phyloP scores from a whole-genome alignment of 129 eudicot genomes.

The Flaveria brownii region DNA sequence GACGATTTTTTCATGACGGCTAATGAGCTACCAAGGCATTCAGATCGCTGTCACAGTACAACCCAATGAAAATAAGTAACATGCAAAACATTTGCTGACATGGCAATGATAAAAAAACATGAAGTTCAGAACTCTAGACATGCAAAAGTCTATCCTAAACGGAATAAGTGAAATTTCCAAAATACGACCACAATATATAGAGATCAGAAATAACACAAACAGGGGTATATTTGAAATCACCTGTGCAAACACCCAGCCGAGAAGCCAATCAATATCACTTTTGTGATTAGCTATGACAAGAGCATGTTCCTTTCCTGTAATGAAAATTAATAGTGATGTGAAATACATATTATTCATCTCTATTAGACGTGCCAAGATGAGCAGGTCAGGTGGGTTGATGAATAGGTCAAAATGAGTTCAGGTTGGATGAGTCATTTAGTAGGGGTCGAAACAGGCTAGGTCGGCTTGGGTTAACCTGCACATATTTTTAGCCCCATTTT shows the following conservation, averaged over 20 bases:
- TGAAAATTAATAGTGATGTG: not conserved
- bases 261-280: constrained; percentile 98
- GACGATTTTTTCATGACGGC: constrained; percentile 95
- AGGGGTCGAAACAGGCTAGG: not conserved
- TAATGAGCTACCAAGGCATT: constrained; percentile 90
- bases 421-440: not conserved
- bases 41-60: constrained; percentile 67
- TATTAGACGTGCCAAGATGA: not conserved
- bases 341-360: constrained; percentile 15
- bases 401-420: not conserved
- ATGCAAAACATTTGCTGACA: constrained; percentile 6
- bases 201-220: constrained; percentile 2
- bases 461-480: not conserved
- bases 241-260: constrained; percentile 97
- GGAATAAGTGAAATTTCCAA: constrained; percentile 16
- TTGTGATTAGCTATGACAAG: constrained; percentile 79
- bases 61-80: constrained; percentile 26
- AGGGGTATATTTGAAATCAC: constrained; percentile 37
- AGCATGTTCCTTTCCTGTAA: constrained; percentile 94
- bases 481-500: not conserved
- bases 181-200: not conserved
- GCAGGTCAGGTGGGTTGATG: not conserved
- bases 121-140: not conserved
- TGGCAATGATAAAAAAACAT: constrained; percentile 1
- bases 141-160: not conserved